These are phyloP conservation scores for Cladosporium halotolerans DNA, from an alignment of 2,329 filamentous ascomycete genomes.

Conservation along the genomic window DNA sequence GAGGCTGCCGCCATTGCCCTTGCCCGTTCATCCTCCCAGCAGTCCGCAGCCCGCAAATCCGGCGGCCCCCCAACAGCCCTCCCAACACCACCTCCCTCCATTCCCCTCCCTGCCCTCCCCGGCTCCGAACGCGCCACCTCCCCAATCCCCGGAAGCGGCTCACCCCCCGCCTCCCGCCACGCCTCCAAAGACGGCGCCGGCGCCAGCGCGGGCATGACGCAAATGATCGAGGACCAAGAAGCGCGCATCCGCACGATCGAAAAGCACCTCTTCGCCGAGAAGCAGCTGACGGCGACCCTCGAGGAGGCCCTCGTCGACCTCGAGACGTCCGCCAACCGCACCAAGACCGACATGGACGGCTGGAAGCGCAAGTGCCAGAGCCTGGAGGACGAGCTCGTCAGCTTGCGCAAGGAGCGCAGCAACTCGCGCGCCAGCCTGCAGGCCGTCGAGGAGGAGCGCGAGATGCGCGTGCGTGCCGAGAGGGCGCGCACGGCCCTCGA, in stretches of 20 bases:
- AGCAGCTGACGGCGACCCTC: slow-evolving; percentile 88
- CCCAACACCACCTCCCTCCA: slow-evolving; percentile 88
- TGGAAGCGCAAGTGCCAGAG: slow-evolving; percentile 82
- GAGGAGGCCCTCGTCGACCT: slow-evolving; percentile 94
- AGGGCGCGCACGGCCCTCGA: slow-evolving; percentile 82
- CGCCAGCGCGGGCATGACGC: slow-evolving; percentile 62
- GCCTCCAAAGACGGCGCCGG: slow-evolving; percentile 47
- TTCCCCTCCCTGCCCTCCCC: slow-evolving; percentile 89
- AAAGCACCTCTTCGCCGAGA: slow-evolving; percentile 92
- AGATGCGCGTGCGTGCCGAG: slow-evolving; percentile 85
- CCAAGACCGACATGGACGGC: slow-evolving; percentile 80
- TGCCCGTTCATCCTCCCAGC: slow-evolving; percentile 52
- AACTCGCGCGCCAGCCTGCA: slow-evolving; percentile 62
- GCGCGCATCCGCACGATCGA: slow-evolving; percentile 91
- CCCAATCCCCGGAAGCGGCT: slow-evolving; percentile 50
- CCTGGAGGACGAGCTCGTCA: slow-evolving; percentile 65
- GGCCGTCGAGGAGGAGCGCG: slow-evolving; percentile 92
- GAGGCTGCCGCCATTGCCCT: slow-evolving; percentile 37
- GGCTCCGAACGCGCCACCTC: slow-evolving; percentile 56
- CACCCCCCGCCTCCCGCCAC: slow-evolving; percentile 60
- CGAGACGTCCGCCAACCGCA: slow-evolving; percentile 84
- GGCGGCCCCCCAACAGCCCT: slow-evolving; percentile 67
- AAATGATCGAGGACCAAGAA: slow-evolving; percentile 90
- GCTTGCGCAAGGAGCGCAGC: slow-evolving; percentile 54
- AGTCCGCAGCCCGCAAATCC: slow-evolving; percentile 76